A percentile compares a stretch with the other conserved stretches of the same genome.
phyloP scores from a whole-genome alignment of 495 filamentous ascomycete species.

The Xylaria grammica region DNA sequence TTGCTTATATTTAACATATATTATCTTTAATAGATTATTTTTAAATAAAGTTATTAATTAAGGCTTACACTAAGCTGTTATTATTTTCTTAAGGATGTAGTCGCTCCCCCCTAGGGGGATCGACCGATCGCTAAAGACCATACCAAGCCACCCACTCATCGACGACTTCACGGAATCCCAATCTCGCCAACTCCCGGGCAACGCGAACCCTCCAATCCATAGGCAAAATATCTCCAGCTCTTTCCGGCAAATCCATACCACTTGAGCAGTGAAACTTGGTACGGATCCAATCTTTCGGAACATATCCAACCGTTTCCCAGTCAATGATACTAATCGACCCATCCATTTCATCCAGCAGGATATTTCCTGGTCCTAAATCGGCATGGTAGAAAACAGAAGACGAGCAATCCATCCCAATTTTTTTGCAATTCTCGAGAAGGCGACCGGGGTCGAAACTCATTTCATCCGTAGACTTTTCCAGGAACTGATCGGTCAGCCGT shows the following conservation, averaged over 20 bases:
- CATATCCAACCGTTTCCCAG: slow-evolving; percentile 42
- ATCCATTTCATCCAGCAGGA: slow-evolving; percentile 35
- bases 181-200: slow-evolving; percentile 6
- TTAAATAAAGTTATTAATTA: slow-evolving; percentile 2
- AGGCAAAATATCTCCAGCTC: neutral
- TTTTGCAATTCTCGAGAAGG: slow-evolving; percentile 23
- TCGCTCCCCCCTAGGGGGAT: neutral
- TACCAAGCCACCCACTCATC: slow-evolving; percentile 22
- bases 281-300: slow-evolving; percentile 39
- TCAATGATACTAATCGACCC: slow-evolving; percentile 42
- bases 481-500: slow-evolving; percentile 18
- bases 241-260: slow-evolving; percentile 37
- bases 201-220: slow-evolving; percentile 22
- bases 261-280: slow-evolving; percentile 34
- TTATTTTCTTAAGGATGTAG: slow-evolving; percentile 3
- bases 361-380: slow-evolving; percentile 42
- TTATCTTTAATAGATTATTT: slow-evolving; percentile 2
- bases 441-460: slow-evolving; percentile 4
- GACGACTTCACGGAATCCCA: slow-evolving; percentile 17
- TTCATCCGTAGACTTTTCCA: slow-evolving; percentile 12
- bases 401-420: slow-evolving; percentile 40
- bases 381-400: slow-evolving; percentile 42
- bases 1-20: too few species aligned
- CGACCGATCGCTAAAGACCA: slow-evolving; percentile 6
- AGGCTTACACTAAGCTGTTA: slow-evolving; percentile 8